Evolutionary conservation across 495 filamentous ascomycete genomes (phyloP), one percentile per base, ranked within the genome.

Genomic region (Pyronema domesticum): DNA sequence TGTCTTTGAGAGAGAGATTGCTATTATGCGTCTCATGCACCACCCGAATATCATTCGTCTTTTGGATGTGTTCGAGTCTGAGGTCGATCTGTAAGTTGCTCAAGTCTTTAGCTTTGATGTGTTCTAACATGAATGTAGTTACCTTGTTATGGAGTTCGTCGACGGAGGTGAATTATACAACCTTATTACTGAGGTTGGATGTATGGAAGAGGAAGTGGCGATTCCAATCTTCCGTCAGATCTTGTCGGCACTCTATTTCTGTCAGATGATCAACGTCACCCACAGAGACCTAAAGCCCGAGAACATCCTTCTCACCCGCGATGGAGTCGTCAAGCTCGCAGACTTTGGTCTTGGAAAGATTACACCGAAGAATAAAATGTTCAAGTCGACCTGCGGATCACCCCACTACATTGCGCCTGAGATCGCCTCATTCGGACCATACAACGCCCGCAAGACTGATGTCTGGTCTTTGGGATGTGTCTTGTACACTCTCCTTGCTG

Each of bases 321-420:
- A 79, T 10, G 73, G 74, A 18, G 79, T 84, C 44, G 74, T 95
- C 67, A 96, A 96, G 68, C 78, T 99, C 37, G 89, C 86, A 35
- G 91, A 99, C 67, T 99, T 96, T 67, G 89, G 91, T 14, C 94
- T 99, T 87, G 91, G 93, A 14, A 88, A 87, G 10, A 70, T 96
- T 33, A 13, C 47, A 9, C 89, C 93, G 30, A 71, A 73, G 11
- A 71, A 72, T 8, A 77, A 84, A 58, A 78, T 77, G 68, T 72
- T 99, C 37, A 81, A 74, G 37, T 94, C 89, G 0, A 86, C 89
- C 1, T 99, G 91, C 62, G 91, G 91, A 42, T 96, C 93, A 56
- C 89, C 89, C 4, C 91, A 96, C 68, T 96, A 96, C 60, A 88
- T 86, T 3, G 87, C 91, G 0, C 91, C 91, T 0, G 91, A 99